Evolutionary conservation across 1,139 yeast species (phyloP).

Genomic region (Diutina catenulata): DNA sequence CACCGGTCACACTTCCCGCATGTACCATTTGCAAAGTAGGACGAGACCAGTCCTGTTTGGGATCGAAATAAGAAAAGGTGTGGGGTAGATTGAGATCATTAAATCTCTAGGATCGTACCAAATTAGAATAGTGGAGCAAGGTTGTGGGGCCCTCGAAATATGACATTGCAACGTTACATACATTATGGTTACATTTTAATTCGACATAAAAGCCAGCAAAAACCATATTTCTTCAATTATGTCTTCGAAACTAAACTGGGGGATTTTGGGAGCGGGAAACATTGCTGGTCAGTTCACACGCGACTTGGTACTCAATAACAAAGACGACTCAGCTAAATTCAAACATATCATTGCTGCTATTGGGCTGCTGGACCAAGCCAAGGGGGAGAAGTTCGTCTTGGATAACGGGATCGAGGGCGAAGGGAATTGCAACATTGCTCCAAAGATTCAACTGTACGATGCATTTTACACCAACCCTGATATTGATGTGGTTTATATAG

Average conservation of each 20-base stretch:
- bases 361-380: constrained; percentile 19
- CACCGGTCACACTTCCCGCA: too few species aligned
- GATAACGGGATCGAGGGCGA: constrained; percentile 8
- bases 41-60: too few species aligned
- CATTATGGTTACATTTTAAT: too few species aligned
- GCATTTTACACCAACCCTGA: constrained; percentile 29
- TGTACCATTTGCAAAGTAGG: too few species aligned
- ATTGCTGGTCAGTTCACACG: constrained; percentile 28
- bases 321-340: constrained; percentile 5
- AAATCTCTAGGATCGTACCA: too few species aligned
- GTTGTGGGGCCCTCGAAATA: too few species aligned
- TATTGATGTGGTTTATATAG: constrained; percentile 44
- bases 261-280: constrained; percentile 36
- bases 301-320: constrained; percentile 22
- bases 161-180: too few species aligned
- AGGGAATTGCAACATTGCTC: constrained; percentile 13
- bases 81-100: too few species aligned
- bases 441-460: constrained; percentile 17
- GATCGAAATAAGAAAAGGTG: too few species aligned
- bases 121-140: too few species aligned
- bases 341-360: constrained; percentile 20
- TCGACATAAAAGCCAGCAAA: too few species aligned
- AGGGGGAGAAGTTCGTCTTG: constrained; percentile 18
- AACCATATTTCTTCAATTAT: too few species aligned
- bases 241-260: constrained; percentile 24